phyloP scores from a whole-genome alignment of 225 moss, liverwort and hornwort genomes.

The Takakia lepidozioides region DNA sequence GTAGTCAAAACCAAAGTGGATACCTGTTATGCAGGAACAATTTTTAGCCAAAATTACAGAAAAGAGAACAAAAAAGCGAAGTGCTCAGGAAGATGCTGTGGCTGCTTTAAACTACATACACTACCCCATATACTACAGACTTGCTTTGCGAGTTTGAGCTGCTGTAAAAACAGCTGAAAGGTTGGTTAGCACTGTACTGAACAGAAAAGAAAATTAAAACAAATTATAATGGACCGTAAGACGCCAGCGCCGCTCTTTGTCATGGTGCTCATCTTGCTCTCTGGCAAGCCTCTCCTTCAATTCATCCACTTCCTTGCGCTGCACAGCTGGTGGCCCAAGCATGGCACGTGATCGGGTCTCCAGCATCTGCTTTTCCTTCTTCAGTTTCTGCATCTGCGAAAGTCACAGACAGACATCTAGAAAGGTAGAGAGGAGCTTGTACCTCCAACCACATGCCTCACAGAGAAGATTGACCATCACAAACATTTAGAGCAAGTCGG shows the following conservation, averaged over 20 bases:
- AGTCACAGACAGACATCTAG: neutral
- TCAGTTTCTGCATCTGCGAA: slow-evolving; percentile 34
- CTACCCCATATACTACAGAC: neutral
- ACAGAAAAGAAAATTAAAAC: neutral
- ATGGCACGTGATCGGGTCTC: slow-evolving; percentile 22
- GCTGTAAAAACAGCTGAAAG: neutral
- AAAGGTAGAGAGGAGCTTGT: neutral
- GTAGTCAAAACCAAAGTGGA: no score
- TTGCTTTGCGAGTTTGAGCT: neutral
- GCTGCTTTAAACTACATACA: no score
- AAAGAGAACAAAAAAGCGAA: no score
- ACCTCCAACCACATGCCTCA: no score
- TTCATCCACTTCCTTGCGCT: slow-evolving; percentile 46
- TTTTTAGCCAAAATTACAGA: no score
- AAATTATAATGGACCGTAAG: slow-evolving; percentile 15
- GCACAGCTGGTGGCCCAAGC: slow-evolving; percentile 18
- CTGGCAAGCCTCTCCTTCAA: slow-evolving; percentile 23
- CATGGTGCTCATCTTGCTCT: slow-evolving; percentile 40
- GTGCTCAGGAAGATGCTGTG: no score
- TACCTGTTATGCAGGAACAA: no score
- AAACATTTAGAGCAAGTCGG: no score
- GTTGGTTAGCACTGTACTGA: neutral
- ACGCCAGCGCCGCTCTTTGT: slow-evolving; percentile 33
- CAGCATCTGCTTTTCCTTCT: slow-evolving; percentile 35
- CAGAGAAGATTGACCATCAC: no score